A percentile compares a stretch with the other conserved stretches of the same genome.
Evolutionary conservation across 192 early-diverging fungal genomes (phyloP).

Genomic region (Coemansia sp.): DNA sequence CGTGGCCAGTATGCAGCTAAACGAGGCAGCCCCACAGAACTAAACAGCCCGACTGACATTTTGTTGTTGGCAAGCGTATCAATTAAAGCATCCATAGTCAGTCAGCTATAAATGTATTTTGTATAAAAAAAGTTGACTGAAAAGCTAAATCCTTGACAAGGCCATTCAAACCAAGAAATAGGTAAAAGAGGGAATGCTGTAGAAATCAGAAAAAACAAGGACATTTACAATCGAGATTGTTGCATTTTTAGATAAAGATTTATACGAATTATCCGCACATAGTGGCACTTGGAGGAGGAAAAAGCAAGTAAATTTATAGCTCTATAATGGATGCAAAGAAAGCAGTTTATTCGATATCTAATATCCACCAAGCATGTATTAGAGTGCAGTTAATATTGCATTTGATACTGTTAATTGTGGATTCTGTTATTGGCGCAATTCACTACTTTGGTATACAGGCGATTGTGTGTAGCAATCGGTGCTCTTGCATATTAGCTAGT

Average conservation of each 20-base stretch:
- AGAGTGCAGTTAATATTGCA: not conserved
- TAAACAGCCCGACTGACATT: constrained; percentile 39
- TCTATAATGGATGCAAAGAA: not conserved
- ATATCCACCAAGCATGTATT: not conserved
- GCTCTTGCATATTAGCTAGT: not conserved
- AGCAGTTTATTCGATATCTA: not conserved
- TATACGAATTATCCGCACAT: no score
- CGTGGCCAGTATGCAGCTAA: constrained; percentile 66
- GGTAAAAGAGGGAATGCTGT: no score
- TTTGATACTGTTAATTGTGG: not conserved
- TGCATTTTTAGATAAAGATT: no score
- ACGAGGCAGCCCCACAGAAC: constrained; percentile 57
- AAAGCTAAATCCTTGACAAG: not conserved
- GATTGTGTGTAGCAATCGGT: not conserved
- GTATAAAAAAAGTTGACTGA: not conserved
- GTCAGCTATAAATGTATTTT: not conserved
- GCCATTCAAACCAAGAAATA: no score
- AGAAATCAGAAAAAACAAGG: no score
- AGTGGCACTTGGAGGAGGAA: not conserved
- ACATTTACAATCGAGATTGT: no score
- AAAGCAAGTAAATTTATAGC: not conserved
- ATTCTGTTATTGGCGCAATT: not conserved
- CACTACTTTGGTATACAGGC: not conserved
- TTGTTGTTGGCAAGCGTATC: constrained; percentile 32
- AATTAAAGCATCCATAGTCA: constrained; percentile 27